Evolutionary conservation across 1,139 yeast genomes (phyloP).

Genomic region (Tardiomyces depauwii): DNA sequence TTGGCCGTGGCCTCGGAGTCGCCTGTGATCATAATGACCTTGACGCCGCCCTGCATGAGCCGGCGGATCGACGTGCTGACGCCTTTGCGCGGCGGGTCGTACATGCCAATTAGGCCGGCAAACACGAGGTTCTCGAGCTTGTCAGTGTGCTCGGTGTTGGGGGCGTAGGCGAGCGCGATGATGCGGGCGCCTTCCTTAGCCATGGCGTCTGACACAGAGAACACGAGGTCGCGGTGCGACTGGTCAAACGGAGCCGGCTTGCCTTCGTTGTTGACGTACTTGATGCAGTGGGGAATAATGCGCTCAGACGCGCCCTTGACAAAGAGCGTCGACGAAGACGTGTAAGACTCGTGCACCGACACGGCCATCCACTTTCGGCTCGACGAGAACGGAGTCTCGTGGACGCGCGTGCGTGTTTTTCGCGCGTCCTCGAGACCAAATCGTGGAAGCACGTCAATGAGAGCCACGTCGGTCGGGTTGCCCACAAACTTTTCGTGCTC

Average conservation of each 20-base stretch:
- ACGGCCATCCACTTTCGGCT: slow-evolving; percentile 85
- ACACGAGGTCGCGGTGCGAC: slow-evolving; percentile 35
- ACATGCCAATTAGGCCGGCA: slow-evolving; percentile 86
- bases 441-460: slow-evolving; percentile 59
- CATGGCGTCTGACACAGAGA: slow-evolving; percentile 46
- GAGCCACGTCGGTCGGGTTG: slow-evolving; percentile 89
- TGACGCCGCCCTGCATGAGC: slow-evolving; percentile 84
- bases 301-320: slow-evolving; percentile 88
- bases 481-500: slow-evolving; percentile 72
- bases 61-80: slow-evolving; percentile 62
- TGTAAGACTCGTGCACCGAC: slow-evolving; percentile 49
- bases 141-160: slow-evolving; percentile 23
- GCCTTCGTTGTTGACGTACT: slow-evolving; percentile 49
- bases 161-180: slow-evolving; percentile 60
- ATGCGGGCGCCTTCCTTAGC: slow-evolving; percentile 85
- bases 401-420: slow-evolving; percentile 39
- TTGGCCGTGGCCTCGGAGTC: slow-evolving; percentile 90
- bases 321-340: slow-evolving; percentile 39
- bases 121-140: slow-evolving; percentile 52
- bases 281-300: slow-evolving; percentile 50
- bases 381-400: slow-evolving; percentile 81
- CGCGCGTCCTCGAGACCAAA: slow-evolving; percentile 68
- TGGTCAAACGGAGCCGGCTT: slow-evolving; percentile 40
- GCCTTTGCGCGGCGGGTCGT: slow-evolving; percentile 90
- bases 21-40: slow-evolving; percentile 95